Conservation (phyloP, 2,329 filamentous ascomycete species). For the Fusarium staphyleae region DNA sequence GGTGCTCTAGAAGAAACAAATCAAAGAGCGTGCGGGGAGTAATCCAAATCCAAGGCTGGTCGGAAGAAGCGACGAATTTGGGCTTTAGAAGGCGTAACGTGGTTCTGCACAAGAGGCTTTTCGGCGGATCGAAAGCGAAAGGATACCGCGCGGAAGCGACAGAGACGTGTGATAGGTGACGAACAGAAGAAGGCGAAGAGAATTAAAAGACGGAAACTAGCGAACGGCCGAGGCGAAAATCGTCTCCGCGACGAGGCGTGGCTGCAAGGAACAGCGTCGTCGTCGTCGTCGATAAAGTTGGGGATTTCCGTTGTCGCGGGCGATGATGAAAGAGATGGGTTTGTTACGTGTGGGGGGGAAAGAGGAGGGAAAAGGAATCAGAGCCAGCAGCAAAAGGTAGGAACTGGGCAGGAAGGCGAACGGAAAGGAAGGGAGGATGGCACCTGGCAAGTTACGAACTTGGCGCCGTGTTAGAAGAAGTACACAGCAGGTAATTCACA, state of each 20-base stretch:
- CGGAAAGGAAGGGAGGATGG: slow-evolving; percentile 21
- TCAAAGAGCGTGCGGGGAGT: neutral
- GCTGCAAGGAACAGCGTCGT: slow-evolving; percentile 31
- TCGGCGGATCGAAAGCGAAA: slow-evolving; percentile 31
- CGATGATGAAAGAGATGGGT: slow-evolving; percentile 34
- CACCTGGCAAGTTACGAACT: slow-evolving; percentile 18
- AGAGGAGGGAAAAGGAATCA: slow-evolving; percentile 31
- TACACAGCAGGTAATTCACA: slow-evolving; percentile 29
- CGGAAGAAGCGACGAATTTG: slow-evolving; percentile 5
- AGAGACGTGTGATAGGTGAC: slow-evolving; percentile 22
- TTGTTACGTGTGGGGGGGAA: slow-evolving; percentile 32
- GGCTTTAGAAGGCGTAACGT: slow-evolving; percentile 27
- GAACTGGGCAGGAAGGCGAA: slow-evolving; percentile 13
- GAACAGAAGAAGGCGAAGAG: slow-evolving; percentile 29
- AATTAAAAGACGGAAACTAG: slow-evolving; percentile 29
- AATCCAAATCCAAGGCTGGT: neutral
- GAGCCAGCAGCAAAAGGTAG: slow-evolving; percentile 23
- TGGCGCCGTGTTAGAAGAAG: slow-evolving; percentile 17
- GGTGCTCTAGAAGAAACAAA: neutral
- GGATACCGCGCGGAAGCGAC: slow-evolving; percentile 30
- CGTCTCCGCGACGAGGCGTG: slow-evolving; percentile 40
- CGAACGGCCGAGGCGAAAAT: slow-evolving; percentile 39
- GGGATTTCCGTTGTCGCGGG: slow-evolving; percentile 33
- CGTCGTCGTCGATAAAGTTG: slow-evolving; percentile 36
- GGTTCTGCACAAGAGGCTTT: slow-evolving; percentile 14